Base-by-base conservation (phyloP, 2,329 filamentous ascomycete genomes). In the Penicillium oxalicum region DNA sequence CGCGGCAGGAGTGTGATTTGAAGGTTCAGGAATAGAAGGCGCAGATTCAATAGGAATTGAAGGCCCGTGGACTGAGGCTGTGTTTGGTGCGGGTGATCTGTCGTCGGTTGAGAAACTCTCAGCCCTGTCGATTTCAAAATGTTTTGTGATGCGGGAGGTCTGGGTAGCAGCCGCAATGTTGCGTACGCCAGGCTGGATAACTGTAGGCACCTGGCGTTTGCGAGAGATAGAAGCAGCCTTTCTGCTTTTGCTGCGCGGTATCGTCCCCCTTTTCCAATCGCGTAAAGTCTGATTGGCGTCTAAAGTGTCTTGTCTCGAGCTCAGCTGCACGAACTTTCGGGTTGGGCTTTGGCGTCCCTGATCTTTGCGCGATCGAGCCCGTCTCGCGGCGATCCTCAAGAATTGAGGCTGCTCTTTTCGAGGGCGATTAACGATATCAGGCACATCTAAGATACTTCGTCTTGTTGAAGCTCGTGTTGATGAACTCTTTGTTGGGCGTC, bases 341-440 rank as follows among this genome's bases (percentile, higher is more conserved):
- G 67, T 70, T 12, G 76, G 78, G 38, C 74, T 77, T 55, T 76
- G 73, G 47, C 78, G 73, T 33, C 75, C 78, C 57, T 67, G 59
- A 56, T 79, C 73, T 25, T 66, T 61, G 40, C 71, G 69, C 36
- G 67, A 71, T 7, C 76, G 74, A 42, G 73, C 77, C 56, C 73
- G 70, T 51, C 81, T 74, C 27, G 73, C 71, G 32, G 81, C 81
- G 49, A 84, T 61, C 45, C 73, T 73, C 5, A 84, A 65, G 46
- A 83, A 83, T 24, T 73, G 72, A 7, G 81, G 78, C 34, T 72
- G 67, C 6, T 70, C 55, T 48, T 56, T 48, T 29, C 53, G 54
- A 37, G 58, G 47, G 4, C 54, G 54, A 18, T 60, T 51, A 27
- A 61, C 51, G 51, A 71, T 55, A 61, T 67, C 58, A 54, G 69